These are phyloP conservation scores for Closterium sp. DNA, from an alignment of 139 green algal genomes.

Conservation along the genomic window DNA sequence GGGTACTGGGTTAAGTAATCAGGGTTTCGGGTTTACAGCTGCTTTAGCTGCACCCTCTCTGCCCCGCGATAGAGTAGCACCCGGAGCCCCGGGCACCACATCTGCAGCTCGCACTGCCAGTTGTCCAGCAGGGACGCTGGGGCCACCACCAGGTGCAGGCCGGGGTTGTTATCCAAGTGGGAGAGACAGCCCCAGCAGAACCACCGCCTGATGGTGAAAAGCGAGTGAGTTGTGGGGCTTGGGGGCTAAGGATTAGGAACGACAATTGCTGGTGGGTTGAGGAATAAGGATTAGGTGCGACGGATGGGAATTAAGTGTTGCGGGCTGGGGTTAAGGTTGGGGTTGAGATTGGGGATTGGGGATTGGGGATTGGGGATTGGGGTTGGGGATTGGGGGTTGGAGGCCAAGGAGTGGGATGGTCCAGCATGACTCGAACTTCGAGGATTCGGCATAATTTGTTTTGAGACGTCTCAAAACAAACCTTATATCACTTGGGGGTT, in stretches of 20 bases:
- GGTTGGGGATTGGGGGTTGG: not conserved
- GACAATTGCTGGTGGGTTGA: not conserved
- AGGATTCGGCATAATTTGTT: no score
- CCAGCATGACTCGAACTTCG: no score
- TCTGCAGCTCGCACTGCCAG: not conserved
- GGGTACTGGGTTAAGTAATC: not conserved
- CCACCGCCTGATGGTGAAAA: slow-evolving; percentile 75
- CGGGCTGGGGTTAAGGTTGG: no score
- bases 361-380: no score
- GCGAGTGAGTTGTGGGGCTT: not conserved
- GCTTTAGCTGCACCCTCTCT: not conserved
- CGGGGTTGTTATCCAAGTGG: slow-evolving; percentile 17
- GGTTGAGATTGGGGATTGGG: no score
- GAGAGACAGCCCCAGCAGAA: slow-evolving; percentile 70
- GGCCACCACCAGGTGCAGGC: slow-evolving; percentile 26
- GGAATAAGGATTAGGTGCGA: not conserved
- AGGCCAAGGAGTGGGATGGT: not conserved
- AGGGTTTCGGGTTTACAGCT: not conserved
- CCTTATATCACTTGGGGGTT: no score
- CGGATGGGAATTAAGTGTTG: no score
- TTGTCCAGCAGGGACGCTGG: not conserved
- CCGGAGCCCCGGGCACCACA: not conserved
- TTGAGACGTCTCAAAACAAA: no score
- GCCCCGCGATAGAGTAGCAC: not conserved
- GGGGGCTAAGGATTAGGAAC: not conserved